Conservation (phyloP, 441 rosid genomes). For the Arabidopsis hybrid region DNA sequence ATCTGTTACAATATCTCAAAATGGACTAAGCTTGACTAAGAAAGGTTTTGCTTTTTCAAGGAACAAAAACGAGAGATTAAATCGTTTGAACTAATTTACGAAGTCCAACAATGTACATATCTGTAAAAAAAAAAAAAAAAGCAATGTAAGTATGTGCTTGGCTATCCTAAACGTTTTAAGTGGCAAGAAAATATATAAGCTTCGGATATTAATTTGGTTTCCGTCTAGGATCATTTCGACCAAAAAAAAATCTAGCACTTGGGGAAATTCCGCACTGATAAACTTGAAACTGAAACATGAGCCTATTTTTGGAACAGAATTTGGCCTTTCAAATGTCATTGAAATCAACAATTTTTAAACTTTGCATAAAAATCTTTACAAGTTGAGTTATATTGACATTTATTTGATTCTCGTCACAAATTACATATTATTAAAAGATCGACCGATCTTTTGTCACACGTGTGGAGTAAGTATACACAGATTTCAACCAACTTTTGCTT, state of each 20-base stretch:
- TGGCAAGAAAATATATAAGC: too few species aligned
- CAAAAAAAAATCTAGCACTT: too few species aligned
- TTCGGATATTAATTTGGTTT: neutral
- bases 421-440: slow-evolving; percentile 4
- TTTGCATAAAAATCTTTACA: too few species aligned
- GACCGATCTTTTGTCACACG: slow-evolving; percentile 41
- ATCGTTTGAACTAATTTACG: neutral
- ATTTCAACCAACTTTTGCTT: slow-evolving; percentile 23
- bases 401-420: neutral
- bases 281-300: neutral
- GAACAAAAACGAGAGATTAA: neutral
- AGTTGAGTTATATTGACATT: too few species aligned
- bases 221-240: too few species aligned
- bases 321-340: neutral
- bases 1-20: neutral
- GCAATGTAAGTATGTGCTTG: neutral
- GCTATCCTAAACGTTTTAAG: neutral
- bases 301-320: neutral
- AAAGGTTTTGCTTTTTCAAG: neutral
- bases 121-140: too few species aligned
- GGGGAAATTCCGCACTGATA: neutral
- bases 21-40: neutral
- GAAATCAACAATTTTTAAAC: too few species aligned
- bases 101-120: neutral
- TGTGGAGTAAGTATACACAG: neutral